Evolutionary conservation across 129 eudicot genomes (phyloP), one percentile per base, ranked within the genome.

Genomic region (Dittrichia graveolens): DNA sequence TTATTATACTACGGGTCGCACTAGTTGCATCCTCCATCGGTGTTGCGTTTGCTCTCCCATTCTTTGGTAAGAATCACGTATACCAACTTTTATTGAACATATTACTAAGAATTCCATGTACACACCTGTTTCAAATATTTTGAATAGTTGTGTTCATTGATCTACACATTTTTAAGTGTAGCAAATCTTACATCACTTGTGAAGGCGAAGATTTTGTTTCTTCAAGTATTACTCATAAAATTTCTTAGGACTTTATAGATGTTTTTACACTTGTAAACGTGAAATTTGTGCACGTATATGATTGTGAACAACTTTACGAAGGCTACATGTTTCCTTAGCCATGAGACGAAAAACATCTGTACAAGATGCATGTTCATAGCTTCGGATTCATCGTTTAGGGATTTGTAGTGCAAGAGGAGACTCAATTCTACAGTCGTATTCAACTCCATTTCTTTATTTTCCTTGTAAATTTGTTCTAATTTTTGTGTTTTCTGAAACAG

Each of bases 21-120:
- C 86, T 94, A 6, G 95, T 94, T 13, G 43, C 81, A 15, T 94
- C 98, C 52, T 68, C 96, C 1, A 80, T 94, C 35, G 73, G 88
- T 7, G 87, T 90, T 6, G 98, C 98, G 11, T 90, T 94, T 74
- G 64, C 88, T 66, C 67, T 94, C 69, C 98, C 98, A 0, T 94
- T 90, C 79, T 94, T 94, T 38, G 91, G 98, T 94, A 90, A 54
- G 86, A 49, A 70, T 59, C 15, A 59, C 68, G 12, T n/a, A 5
- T 45, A 43, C 16, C 9, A 53, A 10, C 15, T 45, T 44, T 43
- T 52, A 64, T 45, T 0, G 8, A 49, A 67, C 13, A 47, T 34
- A 2, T 46, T 48, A 6, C 6, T 10, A 14, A 5, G 9, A 43
- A 63, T 41, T 6, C 11, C 13, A 5, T 1, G 31, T n/a, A 47